Base-by-base conservation (phyloP, 176 grass and related monocot species). In the Zea mays region DNA sequence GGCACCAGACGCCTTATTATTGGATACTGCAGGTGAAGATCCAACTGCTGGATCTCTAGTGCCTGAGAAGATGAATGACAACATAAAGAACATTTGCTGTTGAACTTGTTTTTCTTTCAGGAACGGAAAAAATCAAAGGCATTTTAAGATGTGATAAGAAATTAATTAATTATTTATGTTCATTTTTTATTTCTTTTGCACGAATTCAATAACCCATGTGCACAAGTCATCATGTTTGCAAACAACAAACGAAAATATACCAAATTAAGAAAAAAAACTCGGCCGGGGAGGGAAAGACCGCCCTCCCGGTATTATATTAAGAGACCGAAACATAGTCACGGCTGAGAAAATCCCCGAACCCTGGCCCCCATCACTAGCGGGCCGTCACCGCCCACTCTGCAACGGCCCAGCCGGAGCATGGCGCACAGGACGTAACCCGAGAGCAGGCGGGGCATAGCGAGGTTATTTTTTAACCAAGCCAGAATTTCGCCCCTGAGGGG, bases 1-100 rank as follows among this genome's bases (percentile, higher is more conserved):
- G 21, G 89, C 58, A 86, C 73, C 42, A n/a, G 85, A 74, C 1
- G 46, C 68, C 81, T 99, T 99, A 72, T 84, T 89, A 60, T 89
- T 96, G 66, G 88, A 77, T 71, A 84, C 81, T 51, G 82, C 73
- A 0, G 83, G 90, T 43, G 84, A 79, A 57, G 79, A 84, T 65
- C 76, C 90, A 74, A 78, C 80, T 52, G 76, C 76, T 58, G 79
- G 79, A 59, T 69, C 87, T 44, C 80, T 81, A 58, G 92, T 86
- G 40, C 91, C 85, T 83, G 86, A 77, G 87, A 79, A 61, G 86
- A 89, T 77, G 79, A 72, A 83, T 85, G 84, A 55, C 43, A 62
- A 37, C 17, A 74, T 13, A 54, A 7, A 17, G 21, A 11, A 56
- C 20, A 66, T 82, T 78, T 69, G 3, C 62, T 63, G 21, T 16